Evolutionary conservation across 768 basidiomycete genomes (phyloP), one percentile per base, ranked within the genome.

Genomic region (Phlebiopsis gigantea): DNA sequence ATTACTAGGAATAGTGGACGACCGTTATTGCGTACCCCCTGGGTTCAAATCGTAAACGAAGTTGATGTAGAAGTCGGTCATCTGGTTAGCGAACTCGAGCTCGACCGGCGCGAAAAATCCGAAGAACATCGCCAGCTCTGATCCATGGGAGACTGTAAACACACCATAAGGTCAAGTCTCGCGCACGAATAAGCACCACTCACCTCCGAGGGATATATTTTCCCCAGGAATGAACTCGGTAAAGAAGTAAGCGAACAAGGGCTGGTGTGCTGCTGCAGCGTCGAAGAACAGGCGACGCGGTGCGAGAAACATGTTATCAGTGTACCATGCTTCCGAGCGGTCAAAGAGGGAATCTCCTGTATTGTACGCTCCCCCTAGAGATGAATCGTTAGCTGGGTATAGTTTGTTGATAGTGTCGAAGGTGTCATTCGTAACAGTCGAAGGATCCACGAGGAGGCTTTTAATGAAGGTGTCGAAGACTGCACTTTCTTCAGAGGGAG

Each of bases 281-380:
- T 78, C 70, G 59, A 79, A 77, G 51, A 81, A 78, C 41, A 75
- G 66, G 39, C 81, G 67, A 22, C 80, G 63, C 1, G 79, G 74
- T 0, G 74, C 68, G 30, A 82, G 65, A 61, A 73, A 84, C 77
- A 81, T 82, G 43, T 73, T 64, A 55, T 78, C 79, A 2, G 77
- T 79, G 57, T 83, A 83, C 76, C 77, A 83, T 0, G 80, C 71
- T 48, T 66, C 76, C 1, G 71, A 75, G 46, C 81, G 65, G 59
- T 84, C 81, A 55, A 80, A 83, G 5, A 83, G 68, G 9, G 75
- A 76, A 61, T 83, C 79, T 0, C 82, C 81, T 0, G 80, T 83
- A 48, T 79, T 76, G 69, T 79, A 82, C 0, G 76, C 72, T 1
- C 77, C 76, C 3, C 81, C 80, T 5, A 74, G 65, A 1, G 71